Evolutionary conservation across 495 filamentous ascomycete genomes (phyloP), one percentile per base, ranked within the genome.

Genomic region (Aspergillus haitiensis): DNA sequence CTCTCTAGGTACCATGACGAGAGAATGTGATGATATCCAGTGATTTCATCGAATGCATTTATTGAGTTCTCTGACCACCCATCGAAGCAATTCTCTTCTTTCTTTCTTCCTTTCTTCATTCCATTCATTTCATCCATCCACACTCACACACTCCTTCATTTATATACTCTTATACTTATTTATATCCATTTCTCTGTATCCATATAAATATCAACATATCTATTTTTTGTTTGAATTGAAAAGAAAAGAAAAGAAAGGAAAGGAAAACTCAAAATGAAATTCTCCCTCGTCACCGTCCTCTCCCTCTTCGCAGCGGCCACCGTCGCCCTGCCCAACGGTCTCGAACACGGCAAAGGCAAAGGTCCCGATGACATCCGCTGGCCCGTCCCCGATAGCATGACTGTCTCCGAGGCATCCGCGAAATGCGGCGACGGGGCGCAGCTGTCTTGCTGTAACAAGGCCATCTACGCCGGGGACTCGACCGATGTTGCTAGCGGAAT

Each of bases 341-440:
- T n/a, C 55, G 18, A 34, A 27, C 18, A 15, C 15, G n/a, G 7
- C 36, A 9, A 65, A n/a, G 55, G 64, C 47, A 5, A 59, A 54
- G 64, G 58, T 58, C 62, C 61, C 58, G n/a, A 59, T 7, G 16
- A 32, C 15, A 35, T 67, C 62, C 59, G 57, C 64, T 75, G 70
- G 69, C 66, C 70, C 57, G 72, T 74, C 36, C 75, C 73, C 42
- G 69, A 74, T 60, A 55, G 66, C 65, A 65, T 79, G 53, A 81
- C 80, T 52, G 69, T 81, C 66, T 63, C 76, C 67, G 67, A 81
- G 68, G 80, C 73, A 18, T 71, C 75, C 56, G 68, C 72, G 65
- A 78, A 77, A 66, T 82, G 80, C 56, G 80, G 80, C 66, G 64
- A 73, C 63, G 69, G 80, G 69, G 76, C 80, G 61, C 67, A 78